phyloP scores from a whole-genome alignment of 352 stramenopile species.

The Pythium phragmiticola region DNA sequence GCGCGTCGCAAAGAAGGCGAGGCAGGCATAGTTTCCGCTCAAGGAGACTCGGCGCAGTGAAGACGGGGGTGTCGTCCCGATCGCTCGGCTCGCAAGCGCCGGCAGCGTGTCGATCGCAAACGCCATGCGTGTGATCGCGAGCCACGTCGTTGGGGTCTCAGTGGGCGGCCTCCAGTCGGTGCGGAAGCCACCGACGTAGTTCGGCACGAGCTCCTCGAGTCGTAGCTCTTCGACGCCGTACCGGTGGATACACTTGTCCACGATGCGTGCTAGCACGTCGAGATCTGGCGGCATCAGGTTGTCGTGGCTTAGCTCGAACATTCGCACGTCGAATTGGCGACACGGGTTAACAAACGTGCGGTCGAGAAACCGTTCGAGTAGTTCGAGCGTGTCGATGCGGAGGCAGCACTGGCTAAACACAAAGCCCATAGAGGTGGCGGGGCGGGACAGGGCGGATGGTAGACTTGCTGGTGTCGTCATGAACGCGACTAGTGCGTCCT shows the following conservation, averaged over 20 bases:
- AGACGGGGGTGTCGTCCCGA: background rate
- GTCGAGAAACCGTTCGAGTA: slow-evolving; percentile 12
- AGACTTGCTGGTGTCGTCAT: background rate
- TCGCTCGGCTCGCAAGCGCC: background rate
- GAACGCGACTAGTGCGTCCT: slow-evolving; percentile 11
- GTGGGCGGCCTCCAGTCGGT: background rate
- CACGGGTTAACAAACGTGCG: background rate
- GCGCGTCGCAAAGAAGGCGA: background rate
- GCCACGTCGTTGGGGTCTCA: background rate
- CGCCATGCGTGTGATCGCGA: background rate
- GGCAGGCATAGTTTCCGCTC: background rate
- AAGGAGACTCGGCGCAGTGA: slow-evolving; percentile 5
- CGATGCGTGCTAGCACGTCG: slow-evolving; percentile 14
- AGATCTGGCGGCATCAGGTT: slow-evolving; percentile 9
- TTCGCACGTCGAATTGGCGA: background rate
- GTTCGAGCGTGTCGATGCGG: background rate
- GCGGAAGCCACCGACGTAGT: background rate
- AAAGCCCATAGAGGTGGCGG: background rate
- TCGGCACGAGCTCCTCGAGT: background rate
- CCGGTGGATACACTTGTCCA: slow-evolving; percentile 4
- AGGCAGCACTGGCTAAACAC: background rate
- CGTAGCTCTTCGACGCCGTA: slow-evolving; percentile 4
- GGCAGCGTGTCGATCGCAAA: background rate
- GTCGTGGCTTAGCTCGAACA: slow-evolving; percentile 9
- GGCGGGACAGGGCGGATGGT: background rate